A percentile compares a stretch with the other conserved stretches of the same genome.
These are phyloP conservation scores for Paraphoma chrysanthemicola DNA, from an alignment of 2,329 filamentous ascomycete species.

Conservation along the genomic window DNA sequence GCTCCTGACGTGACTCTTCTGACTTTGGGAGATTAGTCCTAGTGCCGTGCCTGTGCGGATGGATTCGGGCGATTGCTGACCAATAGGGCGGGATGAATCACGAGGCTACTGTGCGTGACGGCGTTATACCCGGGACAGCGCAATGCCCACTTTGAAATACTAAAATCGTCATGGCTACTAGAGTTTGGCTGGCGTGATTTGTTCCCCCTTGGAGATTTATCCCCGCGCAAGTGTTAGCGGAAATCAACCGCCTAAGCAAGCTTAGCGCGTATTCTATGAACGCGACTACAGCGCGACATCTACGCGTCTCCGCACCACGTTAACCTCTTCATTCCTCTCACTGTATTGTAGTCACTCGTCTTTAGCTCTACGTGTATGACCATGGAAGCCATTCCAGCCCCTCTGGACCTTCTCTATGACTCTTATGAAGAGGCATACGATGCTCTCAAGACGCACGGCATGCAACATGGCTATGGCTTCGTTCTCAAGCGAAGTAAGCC, in stretches of 20 bases:
- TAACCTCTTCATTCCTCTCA: neutral
- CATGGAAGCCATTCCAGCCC: constrained; percentile 14
- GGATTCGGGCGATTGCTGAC: no score
- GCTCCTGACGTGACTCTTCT: no score
- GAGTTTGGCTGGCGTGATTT: constrained; percentile 6
- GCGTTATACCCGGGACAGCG: no score
- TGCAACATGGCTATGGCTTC: constrained; percentile 20
- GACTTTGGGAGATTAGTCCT: no score
- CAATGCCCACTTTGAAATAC: no score
- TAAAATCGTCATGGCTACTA: no score
- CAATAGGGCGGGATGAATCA: no score
- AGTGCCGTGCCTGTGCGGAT: no score
- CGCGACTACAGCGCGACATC: constrained; percentile 7
- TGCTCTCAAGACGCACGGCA: constrained; percentile 17
- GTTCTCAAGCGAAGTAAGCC: constrained; percentile 16
- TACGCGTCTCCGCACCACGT: constrained; percentile 10
- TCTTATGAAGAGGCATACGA: constrained; percentile 22
- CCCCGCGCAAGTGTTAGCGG: constrained; percentile 9
- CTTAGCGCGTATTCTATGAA: constrained; percentile 15
- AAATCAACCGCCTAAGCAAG: constrained; percentile 8
- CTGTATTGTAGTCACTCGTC: no score
- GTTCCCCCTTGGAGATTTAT: constrained; percentile 9
- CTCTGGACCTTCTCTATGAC: constrained; percentile 11
- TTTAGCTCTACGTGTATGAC: no score
- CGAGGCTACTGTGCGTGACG: no score